These are phyloP conservation scores for Xerocomus subilludens DNA, from an alignment of 1,284 basidiomycete genomes.

Conservation along the genomic window DNA sequence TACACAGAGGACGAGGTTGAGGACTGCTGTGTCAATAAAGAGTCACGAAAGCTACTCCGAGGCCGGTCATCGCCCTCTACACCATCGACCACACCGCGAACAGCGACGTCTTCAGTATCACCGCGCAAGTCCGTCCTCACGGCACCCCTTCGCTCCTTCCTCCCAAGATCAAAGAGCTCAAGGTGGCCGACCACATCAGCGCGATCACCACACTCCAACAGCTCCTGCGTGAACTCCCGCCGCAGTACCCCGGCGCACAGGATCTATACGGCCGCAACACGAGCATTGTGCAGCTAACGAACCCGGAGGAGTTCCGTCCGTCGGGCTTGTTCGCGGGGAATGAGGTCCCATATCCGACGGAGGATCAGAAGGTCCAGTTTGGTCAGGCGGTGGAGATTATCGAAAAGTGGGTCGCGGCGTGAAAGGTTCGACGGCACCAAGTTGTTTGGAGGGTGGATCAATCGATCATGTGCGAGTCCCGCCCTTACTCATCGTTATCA, in stretches of 20 bases:
- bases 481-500: no score
- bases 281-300: slow-evolving; percentile 60
- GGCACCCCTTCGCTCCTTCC: slow-evolving; percentile 62
- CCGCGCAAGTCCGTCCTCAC: slow-evolving; percentile 60
- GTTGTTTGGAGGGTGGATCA: no score
- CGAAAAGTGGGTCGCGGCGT: slow-evolving; percentile 60
- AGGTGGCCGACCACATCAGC: slow-evolving; percentile 51
- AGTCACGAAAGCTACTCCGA: slow-evolving; percentile 59
- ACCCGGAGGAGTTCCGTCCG: no score
- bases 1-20: slow-evolving; percentile 77
- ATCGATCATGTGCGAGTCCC: no score
- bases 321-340: slow-evolving; percentile 69
- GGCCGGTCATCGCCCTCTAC: slow-evolving; percentile 60
- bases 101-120: slow-evolving; percentile 59
- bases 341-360: slow-evolving; percentile 64
- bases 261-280: slow-evolving; percentile 78
- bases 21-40: slow-evolving; percentile 64
- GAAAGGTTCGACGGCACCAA: slow-evolving; percentile 40
- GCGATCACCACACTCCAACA: slow-evolving; percentile 67
- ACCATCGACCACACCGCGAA: slow-evolving; percentile 59
- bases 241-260: slow-evolving; percentile 67
- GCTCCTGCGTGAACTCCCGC: slow-evolving; percentile 66
- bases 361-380: slow-evolving; percentile 72
- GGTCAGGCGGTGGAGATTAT: slow-evolving; percentile 75
- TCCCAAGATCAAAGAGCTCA: slow-evolving; percentile 52